Conservation (phyloP, 1,139 yeast genomes). For the Hyphopichia burtonii region DNA sequence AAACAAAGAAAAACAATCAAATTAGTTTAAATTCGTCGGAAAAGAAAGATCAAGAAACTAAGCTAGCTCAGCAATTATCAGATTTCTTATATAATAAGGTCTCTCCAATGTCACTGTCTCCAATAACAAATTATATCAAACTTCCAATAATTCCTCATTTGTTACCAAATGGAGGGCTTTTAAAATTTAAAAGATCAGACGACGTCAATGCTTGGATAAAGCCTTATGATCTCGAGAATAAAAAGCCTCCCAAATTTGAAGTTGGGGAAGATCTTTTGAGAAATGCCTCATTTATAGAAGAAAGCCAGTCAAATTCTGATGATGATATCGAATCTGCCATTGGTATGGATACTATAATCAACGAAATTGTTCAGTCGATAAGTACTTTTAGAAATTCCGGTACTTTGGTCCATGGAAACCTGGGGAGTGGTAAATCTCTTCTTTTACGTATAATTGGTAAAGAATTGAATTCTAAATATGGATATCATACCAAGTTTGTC, state of each 20-base stretch:
- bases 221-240: conserved; percentile 23
- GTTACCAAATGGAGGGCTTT: conserved; percentile 62
- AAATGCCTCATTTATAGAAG: conserved; percentile 46
- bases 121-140: conserved; percentile 48
- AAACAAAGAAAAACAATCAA: conserved; percentile 29
- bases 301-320: conserved; percentile 10
- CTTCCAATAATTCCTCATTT: conserved; percentile 49
- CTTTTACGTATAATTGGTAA: conserved; percentile 44
- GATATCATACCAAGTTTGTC: conserved; percentile 43
- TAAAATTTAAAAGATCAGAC: conserved; percentile 51
- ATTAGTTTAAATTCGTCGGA: conserved; percentile 27
- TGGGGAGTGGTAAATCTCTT: conserved; percentile 81
- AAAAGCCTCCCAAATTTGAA: conserved; percentile 37
- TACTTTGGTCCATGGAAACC: conserved; percentile 61
- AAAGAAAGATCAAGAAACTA: conserved; percentile 27
- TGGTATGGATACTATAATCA: conserved; percentile 54
- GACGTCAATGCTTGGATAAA: conserved; percentile 47
- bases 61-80: conserved; percentile 16
- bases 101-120: conserved; percentile 16
- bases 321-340: conserved; percentile 35
- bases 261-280: conserved; percentile 56
- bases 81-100: conserved; percentile 15
- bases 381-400: conserved; percentile 52
- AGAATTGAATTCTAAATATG: conserved; percentile 32
- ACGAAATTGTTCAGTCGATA: conserved; percentile 43